Conservation (phyloP, 1,139 yeast species). For the Sugiyamaella pinicola region DNA sequence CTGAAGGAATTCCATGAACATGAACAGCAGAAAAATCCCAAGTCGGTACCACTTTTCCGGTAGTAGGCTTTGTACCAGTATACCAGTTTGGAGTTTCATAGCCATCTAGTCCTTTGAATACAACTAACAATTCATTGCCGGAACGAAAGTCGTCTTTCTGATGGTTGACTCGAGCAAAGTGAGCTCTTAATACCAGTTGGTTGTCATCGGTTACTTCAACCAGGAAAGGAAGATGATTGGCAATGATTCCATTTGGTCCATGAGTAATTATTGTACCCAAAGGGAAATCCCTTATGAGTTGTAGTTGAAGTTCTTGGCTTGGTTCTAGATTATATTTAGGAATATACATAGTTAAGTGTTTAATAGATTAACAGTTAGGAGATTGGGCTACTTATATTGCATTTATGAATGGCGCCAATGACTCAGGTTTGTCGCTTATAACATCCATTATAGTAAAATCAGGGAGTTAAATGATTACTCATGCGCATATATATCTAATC, state of each 20-base stretch:
- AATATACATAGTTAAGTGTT: constrained; percentile 30
- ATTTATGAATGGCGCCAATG: no score
- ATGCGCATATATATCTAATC: background rate
- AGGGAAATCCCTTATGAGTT: constrained; percentile 52
- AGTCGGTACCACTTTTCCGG: constrained; percentile 69
- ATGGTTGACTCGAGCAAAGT: constrained; percentile 57
- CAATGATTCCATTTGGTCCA: constrained; percentile 39
- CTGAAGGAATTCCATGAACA: constrained; percentile 54
- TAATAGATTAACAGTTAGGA: background rate
- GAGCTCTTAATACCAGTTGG: constrained; percentile 56
- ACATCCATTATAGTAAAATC: no score
- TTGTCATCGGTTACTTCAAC: constrained; percentile 44
- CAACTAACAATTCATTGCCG: constrained; percentile 48
- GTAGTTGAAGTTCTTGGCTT: constrained; percentile 47
- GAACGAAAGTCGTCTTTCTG: constrained; percentile 52
- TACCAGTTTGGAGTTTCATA: constrained; percentile 67
- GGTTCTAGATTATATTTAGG: constrained; percentile 37
- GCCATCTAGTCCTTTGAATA: constrained; percentile 57
- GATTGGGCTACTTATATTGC: no score
- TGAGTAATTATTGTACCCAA: constrained; percentile 56
- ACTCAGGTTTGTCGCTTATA: no score
- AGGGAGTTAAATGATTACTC: background rate
- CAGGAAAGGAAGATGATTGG: constrained; percentile 63
- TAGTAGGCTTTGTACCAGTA: constrained; percentile 53
- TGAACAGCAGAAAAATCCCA: constrained; percentile 72